phyloP scores from a whole-genome alignment of 2,329 filamentous ascomycete genomes.

The Aspergillus sp. region DNA sequence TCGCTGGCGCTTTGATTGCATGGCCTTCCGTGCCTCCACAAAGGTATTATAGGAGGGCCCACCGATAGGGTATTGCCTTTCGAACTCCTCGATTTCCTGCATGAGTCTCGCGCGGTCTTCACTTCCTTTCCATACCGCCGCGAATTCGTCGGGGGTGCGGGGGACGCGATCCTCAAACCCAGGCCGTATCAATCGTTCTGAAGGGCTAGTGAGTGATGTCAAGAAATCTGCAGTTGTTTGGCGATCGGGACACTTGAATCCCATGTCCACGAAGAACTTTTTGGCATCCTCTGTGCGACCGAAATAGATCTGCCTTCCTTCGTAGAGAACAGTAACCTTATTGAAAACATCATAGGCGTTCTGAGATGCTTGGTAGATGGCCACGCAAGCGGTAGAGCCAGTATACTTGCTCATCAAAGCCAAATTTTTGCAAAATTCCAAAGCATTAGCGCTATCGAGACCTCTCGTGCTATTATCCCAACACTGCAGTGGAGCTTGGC shows the following conservation, averaged over 20 bases:
- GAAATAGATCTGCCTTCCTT: conserved; percentile 76
- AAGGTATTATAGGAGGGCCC: conserved; percentile 43
- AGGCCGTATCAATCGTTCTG: conserved; percentile 56
- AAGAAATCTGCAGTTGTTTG: conserved; percentile 73
- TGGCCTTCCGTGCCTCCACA: conserved; percentile 41
- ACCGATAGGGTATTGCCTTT: conserved; percentile 43
- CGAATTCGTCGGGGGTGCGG: conserved; percentile 70
- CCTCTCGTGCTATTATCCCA: conserved; percentile 54
- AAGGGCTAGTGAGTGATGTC: conserved; percentile 66
- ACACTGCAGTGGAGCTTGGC: conserved; percentile 48
- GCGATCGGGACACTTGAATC: conserved; percentile 67
- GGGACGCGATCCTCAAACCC: conserved; percentile 66
- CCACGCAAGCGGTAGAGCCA: conserved; percentile 53
- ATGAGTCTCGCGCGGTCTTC: conserved; percentile 45
- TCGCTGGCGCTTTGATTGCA: conserved; percentile 52
- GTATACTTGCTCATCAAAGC: conserved; percentile 51
- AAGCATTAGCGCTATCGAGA: conserved; percentile 55
- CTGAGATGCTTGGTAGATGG: conserved; percentile 56
- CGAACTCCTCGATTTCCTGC: conserved; percentile 46
- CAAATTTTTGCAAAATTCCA: conserved; percentile 57
- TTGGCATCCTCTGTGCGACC: conserved; percentile 63
- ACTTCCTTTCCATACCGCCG: conserved; percentile 55
- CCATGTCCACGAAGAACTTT: conserved; percentile 67
- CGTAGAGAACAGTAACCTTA: conserved; percentile 71
- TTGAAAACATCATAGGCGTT: conserved; percentile 63